A percentile compares a stretch with the other conserved stretches of the same genome.
phyloP scores from a whole-genome alignment of 495 filamentous ascomycete species.

The Poronia punctata region DNA sequence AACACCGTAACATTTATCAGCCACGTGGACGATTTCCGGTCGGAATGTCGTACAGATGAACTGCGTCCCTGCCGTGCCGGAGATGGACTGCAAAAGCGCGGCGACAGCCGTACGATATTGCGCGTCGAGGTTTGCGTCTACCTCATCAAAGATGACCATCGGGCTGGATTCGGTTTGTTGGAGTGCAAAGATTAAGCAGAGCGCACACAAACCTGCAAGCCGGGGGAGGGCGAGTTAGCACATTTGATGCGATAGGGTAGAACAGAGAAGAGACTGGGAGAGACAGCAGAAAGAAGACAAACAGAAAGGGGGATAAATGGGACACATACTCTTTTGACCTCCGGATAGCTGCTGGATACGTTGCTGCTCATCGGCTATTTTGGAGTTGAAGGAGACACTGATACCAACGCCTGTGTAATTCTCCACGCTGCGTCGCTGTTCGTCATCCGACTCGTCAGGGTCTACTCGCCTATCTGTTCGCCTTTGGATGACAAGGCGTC shows the following conservation, averaged over 20 bases:
- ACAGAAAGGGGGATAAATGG: neutral
- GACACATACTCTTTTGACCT: slow-evolving; percentile 98
- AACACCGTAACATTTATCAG: slow-evolving; percentile 97
- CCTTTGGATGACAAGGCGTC: slow-evolving; percentile 87
- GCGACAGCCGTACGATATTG: slow-evolving; percentile 96
- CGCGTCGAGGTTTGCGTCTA: slow-evolving; percentile 95
- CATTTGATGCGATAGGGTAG: too few relatives aligned
- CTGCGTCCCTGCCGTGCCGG: slow-evolving; percentile 51
- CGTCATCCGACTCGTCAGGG: slow-evolving; percentile 62
- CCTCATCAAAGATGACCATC: slow-evolving; percentile 99
- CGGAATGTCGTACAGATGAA: slow-evolving; percentile 94
- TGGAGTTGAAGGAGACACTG: slow-evolving; percentile 96
- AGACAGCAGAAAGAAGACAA: neutral
- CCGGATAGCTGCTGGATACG: slow-evolving; percentile 94
- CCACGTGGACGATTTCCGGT: slow-evolving; percentile 90
- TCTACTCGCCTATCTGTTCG: slow-evolving; percentile 64
- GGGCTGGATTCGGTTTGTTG: slow-evolving; percentile 95
- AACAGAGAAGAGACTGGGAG: neutral
- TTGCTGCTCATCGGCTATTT: slow-evolving; percentile 90
- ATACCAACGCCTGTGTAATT: slow-evolving; percentile 98
- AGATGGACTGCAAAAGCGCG: slow-evolving; percentile 73
- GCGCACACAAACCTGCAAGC: slow-evolving; percentile 86
- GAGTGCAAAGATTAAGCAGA: slow-evolving; percentile 97
- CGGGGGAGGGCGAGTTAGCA: slow-evolving; percentile 37
- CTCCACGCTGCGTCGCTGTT: slow-evolving; percentile 68